A percentile compares a stretch with the other conserved stretches of the same genome.
Evolutionary conservation across 805 yeast species (phyloP).

Genomic region (Starmerella roubikii): DNA sequence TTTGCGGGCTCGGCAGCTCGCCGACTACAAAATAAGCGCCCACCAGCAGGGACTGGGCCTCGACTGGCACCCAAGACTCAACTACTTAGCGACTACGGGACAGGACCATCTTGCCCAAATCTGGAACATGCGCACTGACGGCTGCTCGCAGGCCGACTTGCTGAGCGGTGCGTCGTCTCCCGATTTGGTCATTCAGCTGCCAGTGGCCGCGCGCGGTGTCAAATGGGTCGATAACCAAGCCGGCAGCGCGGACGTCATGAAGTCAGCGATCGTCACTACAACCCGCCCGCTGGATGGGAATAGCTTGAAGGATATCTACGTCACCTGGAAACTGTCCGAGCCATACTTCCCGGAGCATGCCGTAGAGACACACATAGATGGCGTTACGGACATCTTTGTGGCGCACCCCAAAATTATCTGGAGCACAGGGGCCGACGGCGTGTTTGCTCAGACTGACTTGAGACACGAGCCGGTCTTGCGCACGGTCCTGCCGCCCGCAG

Average conservation of each 20-base stretch:
- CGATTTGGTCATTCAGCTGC: conserved; percentile 56
- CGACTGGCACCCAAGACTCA: conserved; percentile 76
- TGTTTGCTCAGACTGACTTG: conserved; percentile 37
- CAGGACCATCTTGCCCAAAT: conserved; percentile 72
- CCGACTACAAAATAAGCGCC: conserved; percentile 67
- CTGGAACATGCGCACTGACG: conserved; percentile 45
- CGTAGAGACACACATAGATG: conserved; percentile 36
- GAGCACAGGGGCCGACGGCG: conserved; percentile 40
- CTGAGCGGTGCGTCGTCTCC: conserved; percentile 35
- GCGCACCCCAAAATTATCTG: conserved; percentile 26
- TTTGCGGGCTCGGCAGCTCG: conserved; percentile 46
- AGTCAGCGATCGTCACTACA: conserved; percentile 12
- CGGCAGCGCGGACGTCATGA: conserved; percentile 2
- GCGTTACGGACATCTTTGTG: conserved; percentile 38
- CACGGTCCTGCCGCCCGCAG: conserved; percentile 38
- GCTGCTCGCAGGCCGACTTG: conserved; percentile 4
- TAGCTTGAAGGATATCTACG: conserved; percentile 7
- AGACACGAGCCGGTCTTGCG: conserved; percentile 31
- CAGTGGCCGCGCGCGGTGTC: conserved; percentile 67
- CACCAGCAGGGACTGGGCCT: conserved; percentile 81
- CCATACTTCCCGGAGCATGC: conserved; percentile 55
- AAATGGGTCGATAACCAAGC: conserved; percentile 38
- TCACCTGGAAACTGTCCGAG: conserved; percentile 29
- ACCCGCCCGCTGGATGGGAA: conserved; percentile 16
- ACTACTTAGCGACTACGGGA: conserved; percentile 82